Percentiles rank a stretch among this genome's conserved stretches.
Evolutionary conservation across 306 rosid genomes (phyloP).

Genomic region (Vigna trinervia): DNA sequence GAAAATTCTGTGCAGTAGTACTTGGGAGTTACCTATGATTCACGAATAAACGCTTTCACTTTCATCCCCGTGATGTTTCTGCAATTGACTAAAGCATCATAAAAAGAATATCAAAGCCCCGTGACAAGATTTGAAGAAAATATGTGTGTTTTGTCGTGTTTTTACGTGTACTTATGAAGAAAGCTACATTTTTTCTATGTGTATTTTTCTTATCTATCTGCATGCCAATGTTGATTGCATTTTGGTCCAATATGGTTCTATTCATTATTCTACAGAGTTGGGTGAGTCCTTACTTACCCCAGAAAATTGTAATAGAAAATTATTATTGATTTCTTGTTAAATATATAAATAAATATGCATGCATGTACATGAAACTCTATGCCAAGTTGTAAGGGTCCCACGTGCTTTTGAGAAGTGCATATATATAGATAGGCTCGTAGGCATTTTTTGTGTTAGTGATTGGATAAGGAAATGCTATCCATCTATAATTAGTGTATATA

Average conservation of each 20-base stretch:
- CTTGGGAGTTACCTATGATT: conserved; percentile 24
- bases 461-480: conserved; percentile 40
- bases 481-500: neutral
- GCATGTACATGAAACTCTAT: conserved; percentile 24
- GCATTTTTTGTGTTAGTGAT: conserved; percentile 24
- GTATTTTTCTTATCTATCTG: no score
- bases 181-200: neutral
- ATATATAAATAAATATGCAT: conserved; percentile 25
- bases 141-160: conserved; percentile 41
- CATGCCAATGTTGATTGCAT: neutral
- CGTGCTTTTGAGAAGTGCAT: conserved; percentile 33
- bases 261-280: conserved; percentile 8
- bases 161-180: neutral
- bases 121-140: conserved; percentile 52
- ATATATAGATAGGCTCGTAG: neutral
- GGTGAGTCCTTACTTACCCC: neutral
- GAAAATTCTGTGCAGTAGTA: neutral
- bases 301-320: neutral
- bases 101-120: conserved; percentile 44
- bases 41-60: conserved; percentile 13
- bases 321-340: neutral
- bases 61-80: conserved; percentile 50
- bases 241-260: neutral
- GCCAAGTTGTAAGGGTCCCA: conserved; percentile 42
- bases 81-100: conserved; percentile 33